Base-by-base conservation (phyloP, 495 filamentous ascomycete genomes). In the Neurospora terricola region DNA sequence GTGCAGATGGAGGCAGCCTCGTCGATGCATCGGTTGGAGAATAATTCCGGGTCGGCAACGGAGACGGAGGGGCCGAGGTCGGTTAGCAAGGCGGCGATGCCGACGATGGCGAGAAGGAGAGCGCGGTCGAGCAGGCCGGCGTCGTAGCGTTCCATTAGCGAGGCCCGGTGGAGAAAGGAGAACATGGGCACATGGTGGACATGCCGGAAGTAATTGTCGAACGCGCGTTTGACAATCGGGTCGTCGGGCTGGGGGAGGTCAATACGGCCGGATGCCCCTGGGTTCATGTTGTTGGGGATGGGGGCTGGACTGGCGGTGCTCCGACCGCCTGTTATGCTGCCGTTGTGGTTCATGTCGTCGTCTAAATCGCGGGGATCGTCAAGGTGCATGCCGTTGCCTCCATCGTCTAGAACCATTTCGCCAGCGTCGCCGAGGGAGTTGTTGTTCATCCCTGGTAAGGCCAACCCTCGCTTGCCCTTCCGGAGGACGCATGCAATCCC, bases 151-250 rank as follows among this genome's bases (percentile, higher is more conserved):
- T 87, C 83, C 84, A 86, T 86, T 23, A 86, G 82, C 0, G 84
- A 87, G 1, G 85, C 84, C 2, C 84, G 84, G 72, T 86, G 84
- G 43, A 87, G 75, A 68, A 87, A 87, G 38, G 83, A 81, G 76
- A 84, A 86, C 75, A 83, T 82, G 69, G 84, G 83, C 71, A 87
- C 80, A 70, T 86, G 85, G 75, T 87, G 84, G 48, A 87, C 80
- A 48, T 86, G 81, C 12, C 82, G 81, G 77, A 87, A 87, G 77
- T 83, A 87, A 71, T 78, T 80, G 73, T 82, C 83, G 69, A 87
- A 85, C 23, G 82, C 84, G 27, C 79, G 79, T 40, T 81, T 77
- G 36, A 81, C 82, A 4, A 86, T 76, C 62, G 78, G 74, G 71
- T 85, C 84, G 73, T 82, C 80, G 21, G 80, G 75, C 38, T 82